A percentile compares a stretch with the other conserved stretches of the same genome.
phyloP scores from a whole-genome alignment of 805 yeast genomes.

The Candida morakotiae region DNA sequence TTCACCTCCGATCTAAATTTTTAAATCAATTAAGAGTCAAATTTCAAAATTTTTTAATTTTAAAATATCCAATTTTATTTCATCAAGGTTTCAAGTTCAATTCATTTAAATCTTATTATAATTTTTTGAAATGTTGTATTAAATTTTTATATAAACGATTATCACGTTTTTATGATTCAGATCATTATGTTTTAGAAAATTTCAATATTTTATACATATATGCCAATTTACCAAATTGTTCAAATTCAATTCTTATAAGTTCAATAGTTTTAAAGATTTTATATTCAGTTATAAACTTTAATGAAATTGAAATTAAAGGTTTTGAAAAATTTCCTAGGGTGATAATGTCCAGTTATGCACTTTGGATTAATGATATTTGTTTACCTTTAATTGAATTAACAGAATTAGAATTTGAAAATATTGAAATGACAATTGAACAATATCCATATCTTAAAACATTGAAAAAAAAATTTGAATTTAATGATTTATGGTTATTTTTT shows the following conservation, averaged over 20 bases:
- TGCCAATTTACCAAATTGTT: conserved; percentile 10
- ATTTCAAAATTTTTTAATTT: not conserved
- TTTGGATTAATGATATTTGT: not conserved
- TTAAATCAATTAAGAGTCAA: not conserved
- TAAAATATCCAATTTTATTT: not conserved
- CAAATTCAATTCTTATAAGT: not conserved
- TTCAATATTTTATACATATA: conserved; percentile 19
- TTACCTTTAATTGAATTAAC: not conserved
- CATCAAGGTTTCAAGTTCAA: not conserved
- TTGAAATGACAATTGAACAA: not conserved
- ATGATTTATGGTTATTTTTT: not conserved
- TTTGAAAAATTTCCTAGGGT: not conserved
- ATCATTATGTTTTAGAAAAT: conserved; percentile 10
- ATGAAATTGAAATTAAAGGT: not conserved
- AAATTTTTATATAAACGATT: not conserved
- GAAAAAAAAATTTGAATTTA: not conserved
- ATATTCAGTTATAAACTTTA: not conserved
- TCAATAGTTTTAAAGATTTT: not conserved
- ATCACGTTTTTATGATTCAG: not conserved
- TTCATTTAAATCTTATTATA: not conserved
- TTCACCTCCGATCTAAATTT: not conserved
- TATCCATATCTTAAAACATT: not conserved
- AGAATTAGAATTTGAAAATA: not conserved
- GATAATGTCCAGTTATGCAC: not conserved
- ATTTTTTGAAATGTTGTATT: not conserved